A percentile compares a stretch with the other conserved stretches of the same genome.
phyloP scores from a whole-genome alignment of 2,329 filamentous ascomycete genomes.

The Aspergillus costaricaensis region DNA sequence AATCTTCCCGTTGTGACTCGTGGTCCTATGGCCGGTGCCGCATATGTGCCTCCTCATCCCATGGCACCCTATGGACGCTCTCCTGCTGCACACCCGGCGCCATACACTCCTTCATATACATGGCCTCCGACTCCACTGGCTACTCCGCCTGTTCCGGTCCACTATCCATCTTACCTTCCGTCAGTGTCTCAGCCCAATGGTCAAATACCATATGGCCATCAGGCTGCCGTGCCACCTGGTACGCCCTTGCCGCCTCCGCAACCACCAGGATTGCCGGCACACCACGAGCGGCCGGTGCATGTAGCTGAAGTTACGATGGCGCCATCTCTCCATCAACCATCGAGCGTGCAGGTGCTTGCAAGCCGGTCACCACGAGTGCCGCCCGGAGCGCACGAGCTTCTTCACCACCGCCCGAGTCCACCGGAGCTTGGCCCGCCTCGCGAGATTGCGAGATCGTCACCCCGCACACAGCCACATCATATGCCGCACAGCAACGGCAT shows the following conservation, averaged over 20 bases:
- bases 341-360: conserved; percentile 23
- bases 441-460: conserved; percentile 41
- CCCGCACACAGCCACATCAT: conserved; percentile 30
- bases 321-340: conserved; percentile 24
- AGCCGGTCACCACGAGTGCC: conserved; percentile 32
- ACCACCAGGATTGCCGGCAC: conserved; percentile 28
- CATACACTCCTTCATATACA: conserved; percentile 44
- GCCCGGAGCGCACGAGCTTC: conserved; percentile 30
- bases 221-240: conserved; percentile 10
- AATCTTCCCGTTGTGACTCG: conserved; percentile 79
- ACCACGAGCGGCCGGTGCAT: conserved; percentile 40
- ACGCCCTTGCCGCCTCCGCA: conserved; percentile 24
- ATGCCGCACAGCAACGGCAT: conserved; percentile 25
- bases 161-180: conserved; percentile 42
- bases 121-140: conserved; percentile 50
- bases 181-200: conserved; percentile 34
- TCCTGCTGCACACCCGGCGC: conserved; percentile 40
- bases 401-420: conserved; percentile 30
- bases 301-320: conserved; percentile 32
- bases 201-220: conserved; percentile 35
- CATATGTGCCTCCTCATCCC: conserved; percentile 55
- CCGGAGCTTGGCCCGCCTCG: conserved; percentile 31
- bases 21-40: conserved; percentile 63
- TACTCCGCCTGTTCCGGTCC: conserved; percentile 44
- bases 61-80: conserved; percentile 57